Evolutionary conservation across 1,284 basidiomycete species (phyloP).

Genomic region (Pterulicium gracile): DNA sequence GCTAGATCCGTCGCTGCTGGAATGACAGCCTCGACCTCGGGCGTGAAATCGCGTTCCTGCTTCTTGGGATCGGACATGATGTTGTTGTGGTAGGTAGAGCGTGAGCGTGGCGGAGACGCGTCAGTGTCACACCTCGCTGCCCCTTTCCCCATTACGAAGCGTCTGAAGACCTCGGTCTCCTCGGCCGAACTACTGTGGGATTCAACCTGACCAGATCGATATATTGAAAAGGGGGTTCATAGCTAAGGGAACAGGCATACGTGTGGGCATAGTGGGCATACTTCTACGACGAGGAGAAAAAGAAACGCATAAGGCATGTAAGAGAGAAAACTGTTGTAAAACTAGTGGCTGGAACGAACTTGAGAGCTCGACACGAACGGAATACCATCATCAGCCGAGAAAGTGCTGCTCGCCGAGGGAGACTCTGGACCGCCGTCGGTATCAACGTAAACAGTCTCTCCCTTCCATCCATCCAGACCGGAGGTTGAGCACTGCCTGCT

Average conservation of each 20-base stretch:
- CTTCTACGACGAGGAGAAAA: too few relatives aligned
- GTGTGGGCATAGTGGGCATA: not conserved
- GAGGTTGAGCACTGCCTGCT: too few relatives aligned
- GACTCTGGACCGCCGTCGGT: too few relatives aligned
- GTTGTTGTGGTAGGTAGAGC: slow-evolving; percentile 23
- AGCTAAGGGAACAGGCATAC: not conserved
- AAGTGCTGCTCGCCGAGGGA: too few relatives aligned
- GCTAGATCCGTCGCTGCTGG: slow-evolving; percentile 43
- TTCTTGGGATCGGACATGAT: slow-evolving; percentile 71
- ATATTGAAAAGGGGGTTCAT: not conserved
- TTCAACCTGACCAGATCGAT: too few relatives aligned
- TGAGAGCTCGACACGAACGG: too few relatives aligned
- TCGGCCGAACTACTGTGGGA: not conserved
- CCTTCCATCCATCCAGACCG: too few relatives aligned
- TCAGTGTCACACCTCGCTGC: slow-evolving; percentile 60
- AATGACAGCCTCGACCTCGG: slow-evolving; percentile 55
- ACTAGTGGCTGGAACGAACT: too few relatives aligned
- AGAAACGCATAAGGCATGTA: too few relatives aligned
- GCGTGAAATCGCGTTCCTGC: slow-evolving; percentile 68
- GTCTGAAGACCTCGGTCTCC: not conserved
- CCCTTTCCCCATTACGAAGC: slow-evolving; percentile 19
- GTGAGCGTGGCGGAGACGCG: slow-evolving; percentile 18
- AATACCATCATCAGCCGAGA: too few relatives aligned
- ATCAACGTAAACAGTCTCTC: too few relatives aligned
- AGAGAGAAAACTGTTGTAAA: too few relatives aligned